These are phyloP conservation scores for Apostasia shenzhenica DNA, from an alignment of 106 monocot genomes.

Conservation along the genomic window DNA sequence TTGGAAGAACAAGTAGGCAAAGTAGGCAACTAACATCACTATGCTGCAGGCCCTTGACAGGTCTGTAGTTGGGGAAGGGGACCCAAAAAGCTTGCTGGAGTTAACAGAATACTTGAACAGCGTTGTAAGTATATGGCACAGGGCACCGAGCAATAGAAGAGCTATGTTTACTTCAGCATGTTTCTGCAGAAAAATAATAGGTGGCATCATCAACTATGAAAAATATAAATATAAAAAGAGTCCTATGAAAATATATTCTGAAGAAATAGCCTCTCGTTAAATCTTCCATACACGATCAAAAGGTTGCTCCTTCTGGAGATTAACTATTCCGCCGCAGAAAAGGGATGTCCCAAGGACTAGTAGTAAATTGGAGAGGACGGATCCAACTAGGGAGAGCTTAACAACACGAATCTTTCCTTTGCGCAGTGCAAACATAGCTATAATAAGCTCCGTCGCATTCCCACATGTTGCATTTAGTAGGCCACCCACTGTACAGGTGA, in stretches of 20 bases:
- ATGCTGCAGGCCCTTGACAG: constrained; percentile 66
- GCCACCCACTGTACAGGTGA: constrained; percentile 48
- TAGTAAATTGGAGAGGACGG: constrained; percentile 71
- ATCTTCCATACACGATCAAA: constrained; percentile 39
- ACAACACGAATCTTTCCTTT: constrained; percentile 55
- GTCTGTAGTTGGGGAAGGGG: constrained; percentile 4
- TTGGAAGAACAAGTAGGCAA: constrained; percentile 75
- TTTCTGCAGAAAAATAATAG: constrained; percentile 22
- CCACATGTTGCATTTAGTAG: constrained; percentile 43
- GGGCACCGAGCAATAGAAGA: constrained; percentile 45
- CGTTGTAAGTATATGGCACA: constrained; percentile 52
- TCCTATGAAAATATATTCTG: not conserved
- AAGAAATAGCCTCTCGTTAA: not conserved
- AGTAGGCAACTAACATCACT: constrained; percentile 57
- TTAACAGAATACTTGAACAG: constrained; percentile 28
- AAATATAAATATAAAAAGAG: not conserved
- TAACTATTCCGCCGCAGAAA: constrained; percentile 56
- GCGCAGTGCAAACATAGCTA: constrained; percentile 50
- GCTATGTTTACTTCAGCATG: constrained; percentile 66
- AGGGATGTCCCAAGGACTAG: constrained; percentile 76
- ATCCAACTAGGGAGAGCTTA: constrained; percentile 66
- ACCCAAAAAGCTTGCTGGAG: not conserved
- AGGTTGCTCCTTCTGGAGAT: constrained; percentile 42
- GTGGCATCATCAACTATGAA: not conserved
- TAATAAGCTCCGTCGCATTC: constrained; percentile 54